These are phyloP conservation scores for Bauhinia variegata DNA, from an alignment of 306 rosid genomes.

Conservation along the genomic window DNA sequence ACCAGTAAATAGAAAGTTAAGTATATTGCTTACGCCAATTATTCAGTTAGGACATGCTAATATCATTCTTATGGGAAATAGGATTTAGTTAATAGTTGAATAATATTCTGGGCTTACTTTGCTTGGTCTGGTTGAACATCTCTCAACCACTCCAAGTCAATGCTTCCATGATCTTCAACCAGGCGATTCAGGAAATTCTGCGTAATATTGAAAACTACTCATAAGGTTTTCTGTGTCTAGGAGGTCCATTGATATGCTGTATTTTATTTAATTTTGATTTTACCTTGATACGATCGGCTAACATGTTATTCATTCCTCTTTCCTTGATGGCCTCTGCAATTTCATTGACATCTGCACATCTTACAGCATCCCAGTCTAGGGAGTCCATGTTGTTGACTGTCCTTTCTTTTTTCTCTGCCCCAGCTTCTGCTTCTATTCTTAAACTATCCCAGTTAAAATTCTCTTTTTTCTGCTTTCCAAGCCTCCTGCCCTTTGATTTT, in stretches of 20 bases:
- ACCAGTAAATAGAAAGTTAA: constrained; percentile 28
- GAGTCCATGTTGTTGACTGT: constrained; percentile 78
- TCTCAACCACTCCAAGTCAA: constrained; percentile 94
- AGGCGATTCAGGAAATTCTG: constrained; percentile 89
- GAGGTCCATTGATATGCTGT: constrained; percentile 17
- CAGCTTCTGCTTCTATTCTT: constrained; percentile 59
- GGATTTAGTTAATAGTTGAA: constrained; percentile 33
- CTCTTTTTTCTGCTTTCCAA: constrained; percentile 56
- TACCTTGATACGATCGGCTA: constrained; percentile 91
- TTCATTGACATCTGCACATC: constrained; percentile 76
- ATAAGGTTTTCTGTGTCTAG: too few species aligned
- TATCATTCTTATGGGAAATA: constrained; percentile 20
- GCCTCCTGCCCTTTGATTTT: constrained; percentile 50
- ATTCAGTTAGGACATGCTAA: constrained; percentile 15
- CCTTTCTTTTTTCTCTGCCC: constrained; percentile 64
- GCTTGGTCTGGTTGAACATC: constrained; percentile 97
- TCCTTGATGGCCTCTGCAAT: constrained; percentile 81
- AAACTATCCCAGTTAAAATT: constrained; percentile 77
- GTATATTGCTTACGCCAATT: constrained; percentile 25
- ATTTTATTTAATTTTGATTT: constrained; percentile 20
- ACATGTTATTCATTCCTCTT: constrained; percentile 95
- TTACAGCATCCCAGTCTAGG: constrained; percentile 95
- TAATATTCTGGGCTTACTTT: constrained; percentile 64
- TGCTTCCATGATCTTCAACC: constrained; percentile 80
- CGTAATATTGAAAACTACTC: constrained; percentile 36